Evolutionary conservation across 805 yeast species (phyloP).

Genomic region (Saccharomycopsis fermentans): DNA sequence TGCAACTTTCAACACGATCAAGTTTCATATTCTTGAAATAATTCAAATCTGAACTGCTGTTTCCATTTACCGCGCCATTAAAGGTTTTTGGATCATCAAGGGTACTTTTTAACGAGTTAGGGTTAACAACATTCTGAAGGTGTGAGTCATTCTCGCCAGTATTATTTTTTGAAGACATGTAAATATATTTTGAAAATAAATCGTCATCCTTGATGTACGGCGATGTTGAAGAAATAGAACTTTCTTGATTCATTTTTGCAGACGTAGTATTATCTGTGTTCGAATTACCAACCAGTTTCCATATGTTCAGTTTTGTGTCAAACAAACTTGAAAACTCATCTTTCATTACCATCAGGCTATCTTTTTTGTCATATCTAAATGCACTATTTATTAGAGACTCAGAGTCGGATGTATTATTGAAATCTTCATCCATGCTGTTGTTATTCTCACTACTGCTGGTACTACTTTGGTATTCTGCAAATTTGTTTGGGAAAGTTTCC

Average conservation of each 20-base stretch:
- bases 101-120: neutral
- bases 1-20: neutral
- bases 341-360: neutral
- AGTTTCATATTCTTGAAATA: neutral
- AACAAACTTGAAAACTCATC: neutral
- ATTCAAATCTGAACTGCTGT: neutral
- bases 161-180: neutral
- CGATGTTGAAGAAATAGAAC: neutral
- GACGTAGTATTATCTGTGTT: neutral
- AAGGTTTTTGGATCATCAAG: neutral
- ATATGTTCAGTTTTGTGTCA: neutral
- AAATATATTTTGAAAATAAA: neutral
- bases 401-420: neutral
- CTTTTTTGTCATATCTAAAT: slow-evolving; percentile 2
- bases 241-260: neutral
- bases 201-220: neutral
- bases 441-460: neutral
- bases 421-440: neutral
- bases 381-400: neutral
- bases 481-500: neutral
- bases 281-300: neutral
- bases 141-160: neutral
- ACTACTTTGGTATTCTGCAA: neutral
- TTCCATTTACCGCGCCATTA: neutral
- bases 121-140: neutral